Evolutionary conservation across 2,329 filamentous ascomycete genomes (phyloP).

Genomic region (Penicillium sp.): DNA sequence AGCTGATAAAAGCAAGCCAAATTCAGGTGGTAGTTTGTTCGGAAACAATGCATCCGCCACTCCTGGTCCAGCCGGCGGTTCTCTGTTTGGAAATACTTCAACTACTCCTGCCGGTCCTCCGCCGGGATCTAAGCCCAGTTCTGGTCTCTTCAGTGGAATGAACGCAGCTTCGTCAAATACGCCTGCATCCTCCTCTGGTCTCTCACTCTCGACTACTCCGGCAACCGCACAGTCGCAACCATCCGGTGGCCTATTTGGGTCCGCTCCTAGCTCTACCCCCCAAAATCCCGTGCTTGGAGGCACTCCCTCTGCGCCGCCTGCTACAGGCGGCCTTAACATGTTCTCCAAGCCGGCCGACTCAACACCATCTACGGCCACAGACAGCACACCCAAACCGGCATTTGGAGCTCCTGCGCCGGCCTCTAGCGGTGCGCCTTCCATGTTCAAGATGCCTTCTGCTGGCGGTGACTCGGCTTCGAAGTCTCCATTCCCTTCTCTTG

Average conservation of each 20-base stretch:
- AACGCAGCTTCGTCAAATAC: constrained; percentile 31
- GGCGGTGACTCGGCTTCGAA: constrained; percentile 31
- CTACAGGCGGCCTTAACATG: constrained; percentile 26
- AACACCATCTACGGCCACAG: constrained; percentile 29
- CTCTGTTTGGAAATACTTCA: constrained; percentile 46
- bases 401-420: constrained; percentile 30
- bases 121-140: constrained; percentile 36
- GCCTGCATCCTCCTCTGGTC: constrained; percentile 23
- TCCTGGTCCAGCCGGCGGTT: constrained; percentile 40
- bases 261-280: constrained; percentile 21
- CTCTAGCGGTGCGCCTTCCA: constrained; percentile 25
- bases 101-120: constrained; percentile 58
- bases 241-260: constrained; percentile 35
- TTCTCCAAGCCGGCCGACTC: constrained; percentile 39
- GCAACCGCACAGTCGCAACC: constrained; percentile 35
- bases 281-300: constrained; percentile 35
- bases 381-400: constrained; percentile 31
- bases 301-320: constrained; percentile 25
- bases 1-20: constrained; percentile 17
- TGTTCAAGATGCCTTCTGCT: constrained; percentile 34
- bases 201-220: constrained; percentile 33
- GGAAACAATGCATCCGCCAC: constrained; percentile 41
- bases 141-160: constrained; percentile 32
- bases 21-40: constrained; percentile 35
- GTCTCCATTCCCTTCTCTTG: constrained; percentile 23